A percentile compares a stretch with the other conserved stretches of the same genome.
Evolutionary conservation across 306 rosid genomes (phyloP).

Genomic region (Acacia crassicarpa): DNA sequence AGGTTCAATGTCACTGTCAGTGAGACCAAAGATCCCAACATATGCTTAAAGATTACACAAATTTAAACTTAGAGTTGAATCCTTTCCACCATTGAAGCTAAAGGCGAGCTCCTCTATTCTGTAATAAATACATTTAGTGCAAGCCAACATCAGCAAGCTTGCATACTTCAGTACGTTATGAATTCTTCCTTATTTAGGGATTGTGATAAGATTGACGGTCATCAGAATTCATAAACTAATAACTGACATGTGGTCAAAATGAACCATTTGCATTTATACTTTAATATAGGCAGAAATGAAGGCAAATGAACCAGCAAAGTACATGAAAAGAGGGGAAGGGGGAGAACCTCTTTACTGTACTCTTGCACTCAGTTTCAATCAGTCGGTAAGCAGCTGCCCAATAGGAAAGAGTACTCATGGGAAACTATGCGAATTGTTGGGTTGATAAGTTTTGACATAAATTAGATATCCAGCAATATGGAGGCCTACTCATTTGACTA

Average conservation of each 20-base stretch:
- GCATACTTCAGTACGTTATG: neutral
- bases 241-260: too few species aligned
- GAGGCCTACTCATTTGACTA: slow-evolving; percentile 1
- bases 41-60: slow-evolving; percentile 21
- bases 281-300: neutral
- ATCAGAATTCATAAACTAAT: neutral
- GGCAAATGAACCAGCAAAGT: neutral
- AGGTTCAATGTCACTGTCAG: slow-evolving; percentile 11
- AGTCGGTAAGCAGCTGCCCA: neutral
- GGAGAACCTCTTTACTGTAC: neutral
- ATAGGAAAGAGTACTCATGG: neutral
- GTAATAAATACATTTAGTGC: slow-evolving; percentile 37
- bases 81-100: slow-evolving; percentile 98
- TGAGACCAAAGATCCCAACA: slow-evolving; percentile 15
- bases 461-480: slow-evolving; percentile 29
- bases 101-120: slow-evolving; percentile 90
- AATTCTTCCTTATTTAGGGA: neutral
- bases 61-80: slow-evolving; percentile 82
- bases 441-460: slow-evolving; percentile 4
- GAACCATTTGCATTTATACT: too few species aligned
- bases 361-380: slow-evolving; percentile 21
- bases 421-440: neutral
- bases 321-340: neutral
- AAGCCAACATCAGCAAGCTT: slow-evolving; percentile 14
- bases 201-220: slow-evolving; percentile 2